Base-by-base conservation (phyloP, 2,329 filamentous ascomycete genomes). In the Colletotrichum endophyticum region DNA sequence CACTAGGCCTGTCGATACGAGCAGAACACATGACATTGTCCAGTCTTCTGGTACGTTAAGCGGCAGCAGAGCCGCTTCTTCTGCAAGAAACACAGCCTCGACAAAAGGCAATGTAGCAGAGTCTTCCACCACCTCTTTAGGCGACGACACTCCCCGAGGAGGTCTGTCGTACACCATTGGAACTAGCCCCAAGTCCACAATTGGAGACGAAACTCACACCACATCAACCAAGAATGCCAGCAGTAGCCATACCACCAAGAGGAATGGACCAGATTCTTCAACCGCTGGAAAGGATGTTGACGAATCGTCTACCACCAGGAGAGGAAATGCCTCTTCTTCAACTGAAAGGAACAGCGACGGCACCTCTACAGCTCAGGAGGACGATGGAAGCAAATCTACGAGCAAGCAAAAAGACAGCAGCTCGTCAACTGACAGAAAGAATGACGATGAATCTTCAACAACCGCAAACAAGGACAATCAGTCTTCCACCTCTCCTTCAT, bases 81-180 rank as follows among this genome's bases (percentile, higher is more conserved):
- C 44, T 22, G 4, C 0, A 8, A 22, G n/a, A 22, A 13, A 12
- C 11, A 53, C n/a, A 0, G 11, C 3, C 44, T 53, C n/a, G 2
- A 13, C 44, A 53, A 53, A 53, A 53, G n/a, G n/a, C 44, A 22
- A 2, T 53, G 6, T 13, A 22, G n/a, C n/a, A 53, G 44, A 8
- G 12, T 53, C 44, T 15, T 53, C 12, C 0, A 53, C 4, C 11
- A 53, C 6, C 6, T 22, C n/a, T 53, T 13, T 53, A 22, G n/a
- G n/a, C 44, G 12, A 53, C 6, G 44, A 12, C 11, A 53, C n/a
- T 53, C 44, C 44, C 3, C 44, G 44, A 53, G 44, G 44, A 22
- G 44, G 44, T 25, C 44, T 53, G 1, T 22, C 44, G 12, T 53
- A 6, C 44, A 13, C n/a, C 6, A 53, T 12, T 2, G 3, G 0